A percentile compares a stretch with the other conserved stretches of the same genome.
phyloP scores from a whole-genome alignment of 1,284 basidiomycete species.

The Austropuccinia psidii region DNA sequence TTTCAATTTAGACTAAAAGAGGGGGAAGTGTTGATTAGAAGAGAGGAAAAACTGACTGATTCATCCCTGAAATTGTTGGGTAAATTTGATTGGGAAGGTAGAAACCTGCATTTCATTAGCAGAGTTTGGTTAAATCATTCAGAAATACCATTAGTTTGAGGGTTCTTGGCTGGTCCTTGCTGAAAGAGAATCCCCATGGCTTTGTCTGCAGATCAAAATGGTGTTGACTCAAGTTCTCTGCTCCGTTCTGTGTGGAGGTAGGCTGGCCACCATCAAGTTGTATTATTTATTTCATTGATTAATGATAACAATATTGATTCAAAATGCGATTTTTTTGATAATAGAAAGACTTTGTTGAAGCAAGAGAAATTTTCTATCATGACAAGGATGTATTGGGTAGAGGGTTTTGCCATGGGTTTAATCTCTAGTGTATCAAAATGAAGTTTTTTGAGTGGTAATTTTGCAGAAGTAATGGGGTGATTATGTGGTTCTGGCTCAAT shows the following conservation, averaged over 20 bases:
- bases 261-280: no score
- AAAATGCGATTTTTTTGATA: not conserved
- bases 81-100: not conserved
- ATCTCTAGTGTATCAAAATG: no score
- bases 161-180: not conserved
- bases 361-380: not conserved
- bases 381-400: not conserved
- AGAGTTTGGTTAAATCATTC: not conserved
- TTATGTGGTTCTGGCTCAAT: no score
- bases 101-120: not conserved
- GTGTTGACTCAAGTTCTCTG: not conserved
- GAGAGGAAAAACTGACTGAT: no score
- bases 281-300: not conserved
- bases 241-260: no score
- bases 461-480: no score
- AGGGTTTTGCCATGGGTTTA: no score
- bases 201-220: not conserved
- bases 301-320: no score
- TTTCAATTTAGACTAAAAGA: not conserved
- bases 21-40: not conserved
- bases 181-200: no score
- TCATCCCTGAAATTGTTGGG: not conserved
- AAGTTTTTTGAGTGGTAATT: no score
- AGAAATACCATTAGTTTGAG: not conserved
- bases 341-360: not conserved